These are phyloP conservation scores for Crucibulum laeve DNA, from an alignment of 768 basidiomycete species.

Conservation along the genomic window DNA sequence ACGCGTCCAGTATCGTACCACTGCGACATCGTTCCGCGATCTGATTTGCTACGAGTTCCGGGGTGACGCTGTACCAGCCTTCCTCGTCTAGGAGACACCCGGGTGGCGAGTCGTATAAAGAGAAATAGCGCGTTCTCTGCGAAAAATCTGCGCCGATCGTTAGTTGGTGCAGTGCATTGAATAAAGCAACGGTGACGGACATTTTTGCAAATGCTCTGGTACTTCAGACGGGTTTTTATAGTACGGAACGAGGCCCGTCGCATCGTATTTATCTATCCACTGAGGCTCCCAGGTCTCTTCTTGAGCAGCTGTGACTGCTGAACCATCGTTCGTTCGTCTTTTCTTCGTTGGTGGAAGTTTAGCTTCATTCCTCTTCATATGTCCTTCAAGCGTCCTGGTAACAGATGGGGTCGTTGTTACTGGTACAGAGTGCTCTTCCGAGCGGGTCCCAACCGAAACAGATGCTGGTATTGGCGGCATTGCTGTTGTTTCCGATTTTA, in stretches of 20 bases:
- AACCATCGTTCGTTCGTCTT: conserved; percentile 20
- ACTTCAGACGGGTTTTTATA: conserved; percentile 65
- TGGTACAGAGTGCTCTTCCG: neutral
- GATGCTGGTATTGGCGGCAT: neutral
- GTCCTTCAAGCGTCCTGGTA: neutral
- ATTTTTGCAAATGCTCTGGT: conserved; percentile 78
- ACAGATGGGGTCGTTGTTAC: neutral
- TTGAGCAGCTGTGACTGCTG: conserved; percentile 15
- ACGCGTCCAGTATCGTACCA: conserved; percentile 84
- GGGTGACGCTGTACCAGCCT: conserved; percentile 98
- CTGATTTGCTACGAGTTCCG: conserved; percentile 86
- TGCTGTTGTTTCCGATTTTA: conserved; percentile 16
- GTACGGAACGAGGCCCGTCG: conserved; percentile 67
- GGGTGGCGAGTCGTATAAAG: conserved; percentile 57
- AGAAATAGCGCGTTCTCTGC: conserved; percentile 81
- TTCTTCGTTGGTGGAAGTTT: conserved; percentile 29
- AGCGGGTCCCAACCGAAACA: neutral
- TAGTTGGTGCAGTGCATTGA: neutral
- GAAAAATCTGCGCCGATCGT: conserved; percentile 60
- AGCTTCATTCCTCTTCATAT: conserved; percentile 5
- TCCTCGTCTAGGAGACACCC: conserved; percentile 90
- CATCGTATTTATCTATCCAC: conserved; percentile 52
- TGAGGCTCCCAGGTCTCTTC: conserved; percentile 9
- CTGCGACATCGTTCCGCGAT: conserved; percentile 92
- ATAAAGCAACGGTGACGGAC: conserved; percentile 39